Evolutionary conservation across 352 stramenopile genomes (phyloP).

Genomic region (Globisporangium canariense): DNA sequence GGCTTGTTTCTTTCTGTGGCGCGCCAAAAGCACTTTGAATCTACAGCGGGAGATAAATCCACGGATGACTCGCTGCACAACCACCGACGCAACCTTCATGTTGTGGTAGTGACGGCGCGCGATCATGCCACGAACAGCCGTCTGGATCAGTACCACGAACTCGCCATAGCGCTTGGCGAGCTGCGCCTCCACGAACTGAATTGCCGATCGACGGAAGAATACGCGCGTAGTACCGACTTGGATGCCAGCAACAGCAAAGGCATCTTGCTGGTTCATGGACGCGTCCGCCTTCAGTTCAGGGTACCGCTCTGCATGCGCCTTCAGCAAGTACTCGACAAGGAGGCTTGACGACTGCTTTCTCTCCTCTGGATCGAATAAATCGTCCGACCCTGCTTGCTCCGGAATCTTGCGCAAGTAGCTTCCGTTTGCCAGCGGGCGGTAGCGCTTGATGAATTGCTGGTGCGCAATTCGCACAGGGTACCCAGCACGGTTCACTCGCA

Average conservation of each 20-base stretch:
- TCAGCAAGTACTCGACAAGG: constrained; percentile 65
- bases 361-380: constrained; percentile 49
- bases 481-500: constrained; percentile 95
- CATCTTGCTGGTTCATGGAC: constrained; percentile 40
- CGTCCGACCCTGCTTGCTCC: constrained; percentile 43
- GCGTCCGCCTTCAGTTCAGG: constrained; percentile 38
- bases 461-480: constrained; percentile 97
- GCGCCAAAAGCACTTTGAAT: constrained; percentile 51
- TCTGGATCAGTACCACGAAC: constrained; percentile 84
- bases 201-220: constrained; percentile 81
- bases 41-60: constrained; percentile 58
- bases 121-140: constrained; percentile 60
- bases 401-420: constrained; percentile 62
- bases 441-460: constrained; percentile 89
- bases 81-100: constrained; percentile 39
- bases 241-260: constrained; percentile 50
- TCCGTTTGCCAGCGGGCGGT: constrained; percentile 75
- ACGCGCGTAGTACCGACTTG: constrained; percentile 79
- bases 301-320: constrained; percentile 66
- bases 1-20: constrained; percentile 43
- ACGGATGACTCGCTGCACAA: constrained; percentile 60
- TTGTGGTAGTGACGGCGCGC: constrained; percentile 41
- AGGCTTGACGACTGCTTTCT: constrained; percentile 50
- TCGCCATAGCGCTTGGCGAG: constrained; percentile 83
- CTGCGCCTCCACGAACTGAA: constrained; percentile 85